phyloP scores from a whole-genome alignment of 2,329 filamentous ascomycete species.

The Phialophora tarda region DNA sequence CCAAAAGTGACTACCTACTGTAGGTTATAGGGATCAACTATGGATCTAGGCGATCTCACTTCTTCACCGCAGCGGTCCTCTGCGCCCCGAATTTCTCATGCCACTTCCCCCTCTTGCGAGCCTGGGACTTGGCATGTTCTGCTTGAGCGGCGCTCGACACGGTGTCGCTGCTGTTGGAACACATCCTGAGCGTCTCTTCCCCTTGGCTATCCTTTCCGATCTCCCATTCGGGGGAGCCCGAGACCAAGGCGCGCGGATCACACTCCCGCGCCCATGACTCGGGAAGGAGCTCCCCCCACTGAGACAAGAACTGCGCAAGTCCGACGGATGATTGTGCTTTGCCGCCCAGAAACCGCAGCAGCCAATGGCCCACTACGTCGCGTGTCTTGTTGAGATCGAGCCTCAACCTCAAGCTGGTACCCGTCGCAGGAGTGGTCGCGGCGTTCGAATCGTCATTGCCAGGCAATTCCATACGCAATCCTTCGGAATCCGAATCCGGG shows the following conservation, averaged over 20 bases:
- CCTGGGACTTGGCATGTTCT: slow-evolving; percentile 1
- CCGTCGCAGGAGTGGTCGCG: not conserved
- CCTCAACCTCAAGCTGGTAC: not conserved
- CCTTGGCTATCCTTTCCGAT: slow-evolving; percentile 10
- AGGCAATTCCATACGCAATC: not conserved
- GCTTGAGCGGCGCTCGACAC: not conserved
- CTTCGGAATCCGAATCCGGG: not conserved
- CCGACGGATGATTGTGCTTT: not conserved
- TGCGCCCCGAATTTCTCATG: slow-evolving; percentile 41
- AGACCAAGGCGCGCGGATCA: slow-evolving; percentile 20
- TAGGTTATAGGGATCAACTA: too few species aligned
- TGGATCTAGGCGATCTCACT: not conserved
- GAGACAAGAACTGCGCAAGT: slow-evolving; percentile 16
- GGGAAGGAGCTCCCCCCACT: slow-evolving; percentile 32
- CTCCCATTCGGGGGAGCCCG: slow-evolving; percentile 9
- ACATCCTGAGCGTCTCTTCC: slow-evolving; percentile 5
- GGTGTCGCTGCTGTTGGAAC: not conserved
- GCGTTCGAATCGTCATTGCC: not conserved
- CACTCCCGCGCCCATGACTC: slow-evolving; percentile 34
- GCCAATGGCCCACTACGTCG: slow-evolving; percentile 20
- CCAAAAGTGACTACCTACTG: too few species aligned
- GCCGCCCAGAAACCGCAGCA: slow-evolving; percentile 12
- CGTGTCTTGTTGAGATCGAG: slow-evolving; percentile 7
- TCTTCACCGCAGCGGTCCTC: slow-evolving; percentile 22
- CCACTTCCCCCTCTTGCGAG: slow-evolving; percentile 40